Evolutionary conservation across 108 stramenopile species (phyloP), one percentile per base, ranked within the genome.

Genomic region (Pelagomonas calceolata): DNA sequence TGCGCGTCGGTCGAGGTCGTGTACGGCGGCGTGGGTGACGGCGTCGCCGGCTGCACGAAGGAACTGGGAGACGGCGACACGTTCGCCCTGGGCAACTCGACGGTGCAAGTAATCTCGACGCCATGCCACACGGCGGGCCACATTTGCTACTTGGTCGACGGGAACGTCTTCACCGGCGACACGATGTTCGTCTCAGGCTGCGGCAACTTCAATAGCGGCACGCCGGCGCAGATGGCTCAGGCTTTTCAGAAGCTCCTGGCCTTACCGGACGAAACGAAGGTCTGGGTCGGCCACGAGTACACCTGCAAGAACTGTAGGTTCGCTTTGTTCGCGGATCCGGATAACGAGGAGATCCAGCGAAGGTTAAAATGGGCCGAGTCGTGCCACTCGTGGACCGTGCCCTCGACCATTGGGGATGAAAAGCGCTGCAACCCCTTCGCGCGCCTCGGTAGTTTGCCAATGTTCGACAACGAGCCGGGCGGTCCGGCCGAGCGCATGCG

Each of bases 281-380:
- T 90, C 30, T 88, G 80, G 74, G 85, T 85, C 66, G 87, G 86
- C 29, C 89, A 90, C 64, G 88, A 90, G 64, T 90, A 90, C 76
- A 89, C 88, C 3, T 74, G 74, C 44, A 73, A 78, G 68, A 90
- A 90, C 80, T 81, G 84, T 33, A 67, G 66, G 43, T 90, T 88
- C 66, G 86, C 86, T n/a, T 33, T 43, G 51, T 78, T 70, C 65
- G 79, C 86, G 35, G 87, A 89, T 51, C 85, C 82, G 0, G 78
- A 84, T 21, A 88, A 83, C 72, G 36, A 60, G 26, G 82, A 43
- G 17, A 29, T 87, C 21, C 67, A 36, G 46, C 66, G 77, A 29
- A 76, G 84, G 32, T 66, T 80, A 29, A 68, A 68, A 29, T 70
- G 76, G 80, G 79, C 80, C 0, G 70, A 66, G 31, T 39, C 63